A percentile compares a stretch with the other conserved stretches of the same genome.
Evolutionary conservation across 2,329 filamentous ascomycete genomes (phyloP).

Genomic region (Colletotrichum abscissum): DNA sequence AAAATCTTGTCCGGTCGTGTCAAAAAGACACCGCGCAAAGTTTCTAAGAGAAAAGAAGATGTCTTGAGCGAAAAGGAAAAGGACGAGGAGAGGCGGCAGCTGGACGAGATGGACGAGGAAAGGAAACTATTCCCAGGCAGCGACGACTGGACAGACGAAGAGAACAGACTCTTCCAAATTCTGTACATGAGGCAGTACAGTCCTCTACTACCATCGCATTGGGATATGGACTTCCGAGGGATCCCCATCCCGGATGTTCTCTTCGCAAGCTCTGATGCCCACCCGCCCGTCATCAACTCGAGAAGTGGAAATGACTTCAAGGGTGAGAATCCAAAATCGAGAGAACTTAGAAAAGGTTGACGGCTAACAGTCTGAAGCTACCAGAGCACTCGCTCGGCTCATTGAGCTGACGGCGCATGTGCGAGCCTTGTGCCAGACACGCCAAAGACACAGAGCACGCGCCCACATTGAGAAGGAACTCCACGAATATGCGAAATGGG

Average conservation of each 20-base stretch:
- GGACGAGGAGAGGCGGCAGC: constrained; percentile 17
- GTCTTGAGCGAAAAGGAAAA: constrained; percentile 32
- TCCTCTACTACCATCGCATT: constrained; percentile 52
- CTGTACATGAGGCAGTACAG: constrained; percentile 54
- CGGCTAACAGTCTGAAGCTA: constrained; percentile 47
- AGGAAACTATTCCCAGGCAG: constrained; percentile 54
- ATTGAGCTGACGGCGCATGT: constrained; percentile 52
- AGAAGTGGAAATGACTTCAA: constrained; percentile 48
- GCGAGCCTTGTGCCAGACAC: constrained; percentile 48
- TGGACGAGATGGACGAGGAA: constrained; percentile 52
- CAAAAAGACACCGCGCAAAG: constrained; percentile 25
- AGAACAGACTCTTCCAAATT: constrained; percentile 56
- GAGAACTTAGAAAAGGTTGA: too few relatives aligned
- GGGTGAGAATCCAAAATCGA: constrained; percentile 42
- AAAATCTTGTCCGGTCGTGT: constrained; percentile 25
- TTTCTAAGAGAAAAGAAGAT: constrained; percentile 17
- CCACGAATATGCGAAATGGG: constrained; percentile 51
- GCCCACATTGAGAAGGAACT: constrained; percentile 48
- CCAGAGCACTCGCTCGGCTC: constrained; percentile 49
- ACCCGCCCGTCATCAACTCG: constrained; percentile 51
- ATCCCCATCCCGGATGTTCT: constrained; percentile 51
- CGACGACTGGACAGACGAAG: constrained; percentile 62
- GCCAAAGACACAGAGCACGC: constrained; percentile 45
- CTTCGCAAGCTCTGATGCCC: constrained; percentile 46
- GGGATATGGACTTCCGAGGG: constrained; percentile 53